Percentiles rank a stretch among this genome's conserved stretches.
These are phyloP conservation scores for Balakata baccata DNA, from an alignment of 345 rosid species.

Conservation along the genomic window DNA sequence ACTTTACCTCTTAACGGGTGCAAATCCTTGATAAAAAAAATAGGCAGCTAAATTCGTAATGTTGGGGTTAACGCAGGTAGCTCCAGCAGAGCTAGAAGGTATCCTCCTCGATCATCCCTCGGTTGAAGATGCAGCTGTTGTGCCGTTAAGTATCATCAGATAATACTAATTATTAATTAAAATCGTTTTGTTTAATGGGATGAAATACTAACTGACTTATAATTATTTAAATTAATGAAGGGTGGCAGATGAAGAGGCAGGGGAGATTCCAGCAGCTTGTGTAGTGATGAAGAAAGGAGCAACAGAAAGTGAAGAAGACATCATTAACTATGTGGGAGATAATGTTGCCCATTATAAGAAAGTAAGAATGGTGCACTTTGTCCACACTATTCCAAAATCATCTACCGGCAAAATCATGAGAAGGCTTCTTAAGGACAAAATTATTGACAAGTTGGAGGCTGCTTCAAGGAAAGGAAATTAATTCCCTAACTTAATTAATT, in stretches of 20 bases:
- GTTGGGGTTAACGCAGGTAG: slow-evolving; percentile 43
- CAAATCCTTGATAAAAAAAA: no score
- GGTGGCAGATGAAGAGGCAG: slow-evolving; percentile 88
- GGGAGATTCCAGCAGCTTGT: slow-evolving; percentile 89
- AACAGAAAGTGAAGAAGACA: slow-evolving; percentile 63
- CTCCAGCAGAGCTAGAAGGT: slow-evolving; percentile 91
- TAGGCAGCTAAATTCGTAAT: no score
- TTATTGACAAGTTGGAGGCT: slow-evolving; percentile 37
- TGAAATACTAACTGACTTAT: no score
- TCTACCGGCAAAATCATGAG: slow-evolving; percentile 90
- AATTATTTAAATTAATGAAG: slow-evolving; percentile 29
- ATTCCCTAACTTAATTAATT: background rate
- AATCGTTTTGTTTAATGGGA: no score
- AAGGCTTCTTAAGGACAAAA: slow-evolving; percentile 61
- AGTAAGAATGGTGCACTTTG: slow-evolving; percentile 66
- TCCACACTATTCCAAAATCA: slow-evolving; percentile 77
- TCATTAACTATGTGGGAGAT: slow-evolving; percentile 60
- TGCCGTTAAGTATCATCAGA: slow-evolving; percentile 58
- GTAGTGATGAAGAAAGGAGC: slow-evolving; percentile 63
- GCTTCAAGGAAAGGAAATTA: background rate
- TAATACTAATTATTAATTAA: background rate
- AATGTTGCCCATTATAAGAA: slow-evolving; percentile 81
- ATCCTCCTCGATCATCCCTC: slow-evolving; percentile 72
- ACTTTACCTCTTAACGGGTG: no score
- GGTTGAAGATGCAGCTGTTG: slow-evolving; percentile 80